A percentile compares a stretch with the other conserved stretches of the same genome.
These are phyloP conservation scores for Aspergillus avenaceus DNA, from an alignment of 495 filamentous ascomycete species.

Conservation along the genomic window DNA sequence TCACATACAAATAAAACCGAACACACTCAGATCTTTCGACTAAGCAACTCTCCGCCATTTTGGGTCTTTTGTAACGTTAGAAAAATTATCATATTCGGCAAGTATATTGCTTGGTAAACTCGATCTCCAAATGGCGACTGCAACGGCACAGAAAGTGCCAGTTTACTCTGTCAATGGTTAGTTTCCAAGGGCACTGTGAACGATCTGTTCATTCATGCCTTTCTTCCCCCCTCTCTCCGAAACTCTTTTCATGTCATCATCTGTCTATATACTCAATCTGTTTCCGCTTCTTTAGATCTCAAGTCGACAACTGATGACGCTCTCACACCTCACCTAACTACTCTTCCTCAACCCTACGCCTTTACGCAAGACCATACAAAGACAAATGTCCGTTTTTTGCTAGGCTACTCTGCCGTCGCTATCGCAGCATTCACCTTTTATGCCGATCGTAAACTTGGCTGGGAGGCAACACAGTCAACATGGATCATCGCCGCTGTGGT, in stretches of 20 bases:
- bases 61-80: neutral
- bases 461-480: slow-evolving; percentile 71
- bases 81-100: too few species aligned
- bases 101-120: neutral
- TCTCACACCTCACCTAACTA: slow-evolving; percentile 85
- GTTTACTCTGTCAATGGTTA: slow-evolving; percentile 46
- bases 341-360: slow-evolving; percentile 54
- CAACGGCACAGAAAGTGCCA: slow-evolving; percentile 38
- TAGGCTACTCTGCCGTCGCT: slow-evolving; percentile 79
- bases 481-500: slow-evolving; percentile 71
- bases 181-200: slow-evolving; percentile 14
- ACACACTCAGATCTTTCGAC: neutral
- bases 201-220: slow-evolving; percentile 11
- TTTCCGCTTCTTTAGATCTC: slow-evolving; percentile 58
- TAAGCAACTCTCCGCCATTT: neutral
- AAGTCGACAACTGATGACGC: slow-evolving; percentile 97
- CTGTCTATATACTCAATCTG: neutral
- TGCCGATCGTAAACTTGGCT: slow-evolving; percentile 86
- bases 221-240: too few species aligned
- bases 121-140: slow-evolving; percentile 17
- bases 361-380: slow-evolving; percentile 79
- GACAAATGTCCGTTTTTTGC: slow-evolving; percentile 71
- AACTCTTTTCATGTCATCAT: too few species aligned
- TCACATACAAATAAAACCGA: slow-evolving; percentile 7
- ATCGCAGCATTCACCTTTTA: slow-evolving; percentile 80